These are phyloP conservation scores for Geosmithia morbida DNA, from an alignment of 2,329 filamentous ascomycete genomes.

Conservation along the genomic window DNA sequence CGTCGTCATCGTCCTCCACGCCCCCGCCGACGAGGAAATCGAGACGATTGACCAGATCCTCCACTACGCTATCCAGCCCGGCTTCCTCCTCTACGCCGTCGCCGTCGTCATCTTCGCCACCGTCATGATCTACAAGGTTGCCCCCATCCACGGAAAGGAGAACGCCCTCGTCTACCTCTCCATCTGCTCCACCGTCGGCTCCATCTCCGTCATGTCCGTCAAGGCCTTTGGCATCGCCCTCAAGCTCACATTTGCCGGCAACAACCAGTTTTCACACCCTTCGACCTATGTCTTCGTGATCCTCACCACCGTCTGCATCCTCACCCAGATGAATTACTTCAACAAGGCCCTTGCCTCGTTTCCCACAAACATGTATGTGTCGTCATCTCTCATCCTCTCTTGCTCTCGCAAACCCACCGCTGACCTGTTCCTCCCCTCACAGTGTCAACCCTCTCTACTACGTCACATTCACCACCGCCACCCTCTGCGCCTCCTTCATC, in stretches of 20 bases:
- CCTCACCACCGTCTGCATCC: slow-evolving; percentile 79
- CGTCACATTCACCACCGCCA: slow-evolving; percentile 92
- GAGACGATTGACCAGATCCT: slow-evolving; percentile 85
- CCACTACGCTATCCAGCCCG: slow-evolving; percentile 78
- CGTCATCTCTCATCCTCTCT: background rate
- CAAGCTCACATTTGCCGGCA: slow-evolving; percentile 82
- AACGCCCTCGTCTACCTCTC: slow-evolving; percentile 95
- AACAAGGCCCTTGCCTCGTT: slow-evolving; percentile 97
- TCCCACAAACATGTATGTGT: slow-evolving; percentile 82
- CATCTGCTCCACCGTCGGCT: slow-evolving; percentile 94
- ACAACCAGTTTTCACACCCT: slow-evolving; percentile 90
- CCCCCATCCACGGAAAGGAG: slow-evolving; percentile 79
- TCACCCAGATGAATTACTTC: slow-evolving; percentile 99
- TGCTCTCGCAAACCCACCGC: too few relatives aligned
- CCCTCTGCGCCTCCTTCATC: slow-evolving; percentile 87
- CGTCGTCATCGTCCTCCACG: slow-evolving; percentile 94
- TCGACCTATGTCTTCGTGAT: slow-evolving; percentile 98
- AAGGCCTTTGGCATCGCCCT: slow-evolving; percentile 97
- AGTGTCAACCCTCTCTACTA: slow-evolving; percentile 96
- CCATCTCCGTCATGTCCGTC: slow-evolving; percentile 96
- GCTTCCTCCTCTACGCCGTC: slow-evolving; percentile 77
- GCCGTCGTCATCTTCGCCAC: slow-evolving; percentile 70
- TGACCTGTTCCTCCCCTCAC: background rate
- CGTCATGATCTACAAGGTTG: slow-evolving; percentile 93
- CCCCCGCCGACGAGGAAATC: slow-evolving; percentile 85